Evolutionary conservation across 2,329 filamentous ascomycete genomes (phyloP).

Genomic region (Leptographium wingfieldii): DNA sequence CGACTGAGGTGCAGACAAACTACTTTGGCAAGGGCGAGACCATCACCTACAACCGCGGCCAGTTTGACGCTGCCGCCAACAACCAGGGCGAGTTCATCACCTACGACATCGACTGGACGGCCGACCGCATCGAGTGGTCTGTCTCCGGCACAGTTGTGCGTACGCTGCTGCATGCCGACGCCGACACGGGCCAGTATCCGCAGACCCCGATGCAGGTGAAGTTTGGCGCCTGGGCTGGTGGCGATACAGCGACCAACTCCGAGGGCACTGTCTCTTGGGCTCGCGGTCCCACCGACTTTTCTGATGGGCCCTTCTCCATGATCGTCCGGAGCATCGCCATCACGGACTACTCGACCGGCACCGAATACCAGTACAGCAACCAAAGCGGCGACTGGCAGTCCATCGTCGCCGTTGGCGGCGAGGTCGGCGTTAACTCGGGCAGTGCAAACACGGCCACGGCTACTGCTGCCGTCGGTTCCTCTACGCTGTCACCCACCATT

Average conservation of each 20-base stretch:
- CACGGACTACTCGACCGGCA: constrained; percentile 88
- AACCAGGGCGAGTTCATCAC: constrained; percentile 71
- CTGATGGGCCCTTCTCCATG: constrained; percentile 76
- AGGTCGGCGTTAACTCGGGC: constrained; percentile 55
- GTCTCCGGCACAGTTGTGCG: constrained; percentile 69
- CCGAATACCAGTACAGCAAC: constrained; percentile 70
- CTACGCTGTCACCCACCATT: constrained; percentile 49
- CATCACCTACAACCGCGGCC: constrained; percentile 73
- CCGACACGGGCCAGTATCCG: constrained; percentile 64
- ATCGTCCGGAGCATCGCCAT: constrained; percentile 62
- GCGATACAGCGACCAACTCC: constrained; percentile 61
- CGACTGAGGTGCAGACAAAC: constrained; percentile 78
- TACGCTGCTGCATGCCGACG: constrained; percentile 56
- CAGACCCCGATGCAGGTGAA: constrained; percentile 94
- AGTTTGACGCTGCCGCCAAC: constrained; percentile 56
- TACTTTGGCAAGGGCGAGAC: constrained; percentile 93
- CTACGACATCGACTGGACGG: constrained; percentile 87
- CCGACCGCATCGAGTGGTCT: constrained; percentile 73
- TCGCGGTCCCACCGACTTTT: constrained; percentile 73
- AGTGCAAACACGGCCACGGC: constrained; percentile 43
- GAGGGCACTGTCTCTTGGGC: constrained; percentile 84
- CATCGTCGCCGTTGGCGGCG: constrained; percentile 69
- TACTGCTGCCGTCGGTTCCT: constrained; percentile 51
- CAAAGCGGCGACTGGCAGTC: constrained; percentile 66
- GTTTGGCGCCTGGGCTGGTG: constrained; percentile 84